These are phyloP conservation scores for Colletotrichum graminicola DNA, from an alignment of 2,329 filamentous ascomycete species.

Conservation along the genomic window DNA sequence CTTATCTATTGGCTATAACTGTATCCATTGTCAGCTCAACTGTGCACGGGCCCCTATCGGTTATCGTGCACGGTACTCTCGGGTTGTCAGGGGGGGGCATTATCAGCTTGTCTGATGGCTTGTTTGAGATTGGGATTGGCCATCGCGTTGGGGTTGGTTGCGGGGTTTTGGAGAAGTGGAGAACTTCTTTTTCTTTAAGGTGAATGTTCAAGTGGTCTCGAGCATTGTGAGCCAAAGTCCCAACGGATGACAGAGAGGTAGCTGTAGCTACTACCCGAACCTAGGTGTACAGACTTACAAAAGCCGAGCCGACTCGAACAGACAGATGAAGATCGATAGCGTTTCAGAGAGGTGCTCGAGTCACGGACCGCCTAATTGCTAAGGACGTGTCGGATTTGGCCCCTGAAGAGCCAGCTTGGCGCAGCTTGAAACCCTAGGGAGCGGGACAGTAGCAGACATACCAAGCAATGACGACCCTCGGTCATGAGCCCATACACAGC, in stretches of 20 bases:
- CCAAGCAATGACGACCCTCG: neutral
- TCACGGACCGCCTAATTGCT: neutral
- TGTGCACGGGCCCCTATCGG: too few species aligned
- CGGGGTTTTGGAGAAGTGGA: neutral
- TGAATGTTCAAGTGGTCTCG: neutral
- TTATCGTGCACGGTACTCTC: too few species aligned
- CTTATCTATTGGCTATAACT: too few species aligned
- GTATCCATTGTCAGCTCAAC: too few species aligned
- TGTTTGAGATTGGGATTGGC: conserved; percentile 4
- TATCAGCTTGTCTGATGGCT: too few species aligned
- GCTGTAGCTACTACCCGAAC: too few species aligned
- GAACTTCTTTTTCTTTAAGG: neutral
- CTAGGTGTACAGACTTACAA: too few species aligned
- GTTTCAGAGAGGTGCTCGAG: conserved; percentile 18
- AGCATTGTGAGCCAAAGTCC: neutral
- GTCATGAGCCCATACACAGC: neutral
- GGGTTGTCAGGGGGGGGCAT: too few species aligned
- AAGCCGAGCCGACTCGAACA: neutral
- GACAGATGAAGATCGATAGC: neutral
- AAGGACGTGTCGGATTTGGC: neutral
- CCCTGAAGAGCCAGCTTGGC: conserved; percentile 7
- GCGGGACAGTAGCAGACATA: conserved; percentile 15
- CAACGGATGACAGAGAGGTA: neutral
- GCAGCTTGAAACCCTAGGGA: conserved; percentile 5
- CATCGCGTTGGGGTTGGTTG: neutral